Conservation (phyloP, 306 rosid genomes). For the Lotus japonicus region DNA sequence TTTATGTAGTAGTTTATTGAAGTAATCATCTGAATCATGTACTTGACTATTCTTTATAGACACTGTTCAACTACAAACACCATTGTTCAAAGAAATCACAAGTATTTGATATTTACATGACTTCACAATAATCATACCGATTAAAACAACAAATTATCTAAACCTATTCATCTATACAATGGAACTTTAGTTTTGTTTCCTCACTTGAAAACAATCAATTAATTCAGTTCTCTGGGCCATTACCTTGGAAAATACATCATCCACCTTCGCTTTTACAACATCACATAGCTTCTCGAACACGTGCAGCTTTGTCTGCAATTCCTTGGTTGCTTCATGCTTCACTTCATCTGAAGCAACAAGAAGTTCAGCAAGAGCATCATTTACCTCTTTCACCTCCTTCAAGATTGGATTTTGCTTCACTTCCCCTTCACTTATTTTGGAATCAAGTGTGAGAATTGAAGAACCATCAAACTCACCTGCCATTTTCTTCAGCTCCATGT, state of each 20-base stretch:
- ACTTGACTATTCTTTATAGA: background rate
- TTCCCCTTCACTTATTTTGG: slow-evolving; percentile 22
- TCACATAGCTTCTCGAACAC: slow-evolving; percentile 43
- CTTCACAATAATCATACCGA: background rate
- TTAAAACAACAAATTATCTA: background rate
- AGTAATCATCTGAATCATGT: background rate
- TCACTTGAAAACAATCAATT: slow-evolving; percentile 38
- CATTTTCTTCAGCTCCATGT: slow-evolving; percentile 33
- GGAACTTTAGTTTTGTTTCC: slow-evolving; percentile 4
- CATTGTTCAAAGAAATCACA: background rate
- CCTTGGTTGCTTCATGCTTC: slow-evolving; percentile 30
- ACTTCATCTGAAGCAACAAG: slow-evolving; percentile 30
- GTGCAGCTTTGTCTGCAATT: slow-evolving; percentile 38
- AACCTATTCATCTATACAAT: background rate
- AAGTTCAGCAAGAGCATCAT: slow-evolving; percentile 40
- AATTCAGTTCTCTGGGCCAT: slow-evolving; percentile 57
- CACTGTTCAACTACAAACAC: background rate
- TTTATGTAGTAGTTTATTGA: background rate
- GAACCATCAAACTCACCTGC: slow-evolving; percentile 31
- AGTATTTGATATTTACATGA: slow-evolving; percentile 11
- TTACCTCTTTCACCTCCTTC: slow-evolving; percentile 50
- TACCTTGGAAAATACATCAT: slow-evolving; percentile 46
- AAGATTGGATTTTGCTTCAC: slow-evolving; percentile 11
- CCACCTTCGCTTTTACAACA: slow-evolving; percentile 43
- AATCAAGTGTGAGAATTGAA: slow-evolving; percentile 29